These are phyloP conservation scores for Ammopiptanthus mongolicus DNA, from an alignment of 306 rosid genomes.

Conservation along the genomic window DNA sequence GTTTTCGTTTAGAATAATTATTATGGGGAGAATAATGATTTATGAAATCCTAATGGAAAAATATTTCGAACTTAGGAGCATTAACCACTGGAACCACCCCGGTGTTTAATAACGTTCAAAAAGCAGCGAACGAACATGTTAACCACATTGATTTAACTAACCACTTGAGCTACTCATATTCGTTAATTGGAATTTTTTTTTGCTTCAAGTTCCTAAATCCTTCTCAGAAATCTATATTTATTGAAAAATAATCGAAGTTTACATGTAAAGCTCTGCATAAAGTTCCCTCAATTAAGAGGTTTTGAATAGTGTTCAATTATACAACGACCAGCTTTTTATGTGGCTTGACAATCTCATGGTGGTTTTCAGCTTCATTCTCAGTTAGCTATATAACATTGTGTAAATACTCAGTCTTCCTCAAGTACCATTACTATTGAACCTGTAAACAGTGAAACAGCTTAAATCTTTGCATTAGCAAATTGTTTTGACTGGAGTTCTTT, in stretches of 20 bases:
- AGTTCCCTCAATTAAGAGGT: neutral
- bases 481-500: constrained; percentile 1
- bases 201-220: neutral
- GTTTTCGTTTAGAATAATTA: constrained; percentile 1
- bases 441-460: neutral
- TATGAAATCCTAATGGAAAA: neutral
- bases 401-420: neutral
- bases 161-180: neutral
- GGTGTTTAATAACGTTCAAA: neutral
- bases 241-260: neutral
- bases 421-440: neutral
- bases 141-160: neutral
- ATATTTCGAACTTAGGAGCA: neutral
- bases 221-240: neutral
- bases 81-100: too few relatives aligned
- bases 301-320: neutral
- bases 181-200: neutral
- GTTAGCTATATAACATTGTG: neutral
- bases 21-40: neutral
- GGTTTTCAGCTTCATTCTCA: neutral
- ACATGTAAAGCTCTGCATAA: neutral
- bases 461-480: neutral
- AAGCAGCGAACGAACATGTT: neutral
- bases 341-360: neutral
- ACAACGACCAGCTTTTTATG: neutral